A percentile compares a stretch with the other conserved stretches of the same genome.
Evolutionary conservation across 352 stramenopile species (phyloP).

Genomic region (Globisporangium nodosum): DNA sequence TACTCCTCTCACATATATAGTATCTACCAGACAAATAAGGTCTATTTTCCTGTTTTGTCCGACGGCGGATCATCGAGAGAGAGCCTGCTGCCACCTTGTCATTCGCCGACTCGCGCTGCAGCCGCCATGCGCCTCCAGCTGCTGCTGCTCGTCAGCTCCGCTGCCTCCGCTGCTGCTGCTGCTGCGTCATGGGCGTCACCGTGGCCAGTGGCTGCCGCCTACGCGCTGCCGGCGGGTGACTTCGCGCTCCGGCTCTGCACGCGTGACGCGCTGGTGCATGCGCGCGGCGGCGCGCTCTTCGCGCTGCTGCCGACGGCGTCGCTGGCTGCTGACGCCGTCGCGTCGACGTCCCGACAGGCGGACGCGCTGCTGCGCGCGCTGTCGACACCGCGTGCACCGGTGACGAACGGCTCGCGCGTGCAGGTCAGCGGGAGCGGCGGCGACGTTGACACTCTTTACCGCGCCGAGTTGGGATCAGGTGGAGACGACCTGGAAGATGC

Average conservation of each 20-base stretch:
- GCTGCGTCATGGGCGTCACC: not conserved
- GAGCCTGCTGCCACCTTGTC: no score
- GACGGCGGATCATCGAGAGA: no score
- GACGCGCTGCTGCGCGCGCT: constrained; percentile 2
- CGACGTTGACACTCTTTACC: constrained; percentile 1
- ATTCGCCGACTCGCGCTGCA: not conserved
- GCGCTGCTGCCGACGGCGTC: constrained; percentile 6
- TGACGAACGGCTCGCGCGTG: not conserved
- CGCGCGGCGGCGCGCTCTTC: constrained; percentile 9
- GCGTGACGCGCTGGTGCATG: not conserved
- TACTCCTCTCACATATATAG: no score
- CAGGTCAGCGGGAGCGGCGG: not conserved
- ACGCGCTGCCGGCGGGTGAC: constrained; percentile 1
- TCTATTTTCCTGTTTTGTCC: no score
- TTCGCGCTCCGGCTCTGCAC: constrained; percentile 9
- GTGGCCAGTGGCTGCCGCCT: constrained; percentile 4
- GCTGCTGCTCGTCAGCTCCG: no score
- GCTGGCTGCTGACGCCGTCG: not conserved
- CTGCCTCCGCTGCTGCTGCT: no score
- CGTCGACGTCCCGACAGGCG: not conserved
- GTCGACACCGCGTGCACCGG: not conserved
- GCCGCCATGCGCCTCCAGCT: no score
- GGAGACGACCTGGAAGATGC: not conserved
- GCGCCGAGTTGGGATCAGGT: constrained; percentile 4
- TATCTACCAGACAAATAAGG: no score